Conservation (phyloP, 1,284 basidiomycete genomes). For the Microbotryum scabiosae region DNA sequence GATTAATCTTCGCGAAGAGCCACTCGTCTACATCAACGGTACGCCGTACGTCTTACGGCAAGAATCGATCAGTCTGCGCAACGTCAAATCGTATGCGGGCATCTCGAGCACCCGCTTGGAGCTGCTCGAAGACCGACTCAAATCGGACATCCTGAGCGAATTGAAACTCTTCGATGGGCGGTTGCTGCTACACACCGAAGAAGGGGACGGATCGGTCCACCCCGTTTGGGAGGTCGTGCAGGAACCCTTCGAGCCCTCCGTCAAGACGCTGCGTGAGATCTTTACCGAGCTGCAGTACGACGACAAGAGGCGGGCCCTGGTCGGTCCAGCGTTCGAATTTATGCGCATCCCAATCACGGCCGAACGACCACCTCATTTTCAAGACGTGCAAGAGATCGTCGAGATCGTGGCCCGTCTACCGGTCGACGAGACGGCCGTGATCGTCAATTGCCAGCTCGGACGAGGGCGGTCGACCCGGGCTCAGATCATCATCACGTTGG, state of each 20-base stretch:
- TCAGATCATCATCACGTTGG: conserved; percentile 76
- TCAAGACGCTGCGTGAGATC: conserved; percentile 79
- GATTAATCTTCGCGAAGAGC: conserved; percentile 78
- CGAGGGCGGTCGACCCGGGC: conserved; percentile 85
- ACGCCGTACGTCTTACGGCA: conserved; percentile 44
- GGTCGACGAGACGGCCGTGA: conserved; percentile 64
- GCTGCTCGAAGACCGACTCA: conserved; percentile 80
- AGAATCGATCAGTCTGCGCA: conserved; percentile 38
- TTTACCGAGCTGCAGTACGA: conserved; percentile 54
- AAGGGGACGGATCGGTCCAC: conserved; percentile 74
- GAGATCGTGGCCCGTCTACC: conserved; percentile 71
- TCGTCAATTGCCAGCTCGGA: conserved; percentile 91
- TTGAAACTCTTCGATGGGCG: conserved; percentile 74
- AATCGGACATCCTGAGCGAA: conserved; percentile 80
- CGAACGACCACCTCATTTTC: conserved; percentile 46
- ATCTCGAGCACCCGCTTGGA: conserved; percentile 82
- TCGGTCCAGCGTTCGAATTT: conserved; percentile 60
- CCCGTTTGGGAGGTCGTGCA: conserved; percentile 92
- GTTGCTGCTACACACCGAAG: conserved; percentile 83
- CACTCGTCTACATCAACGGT: conserved; percentile 80
- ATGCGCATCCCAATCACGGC: conserved; percentile 81
- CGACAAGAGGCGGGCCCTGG: conserved; percentile 39
- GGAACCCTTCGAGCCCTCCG: conserved; percentile 33
- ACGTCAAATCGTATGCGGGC: conserved; percentile 47
- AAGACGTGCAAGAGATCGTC: conserved; percentile 51